These are phyloP conservation scores for Prunus davidiana DNA, from an alignment of 306 rosid species.

Conservation along the genomic window DNA sequence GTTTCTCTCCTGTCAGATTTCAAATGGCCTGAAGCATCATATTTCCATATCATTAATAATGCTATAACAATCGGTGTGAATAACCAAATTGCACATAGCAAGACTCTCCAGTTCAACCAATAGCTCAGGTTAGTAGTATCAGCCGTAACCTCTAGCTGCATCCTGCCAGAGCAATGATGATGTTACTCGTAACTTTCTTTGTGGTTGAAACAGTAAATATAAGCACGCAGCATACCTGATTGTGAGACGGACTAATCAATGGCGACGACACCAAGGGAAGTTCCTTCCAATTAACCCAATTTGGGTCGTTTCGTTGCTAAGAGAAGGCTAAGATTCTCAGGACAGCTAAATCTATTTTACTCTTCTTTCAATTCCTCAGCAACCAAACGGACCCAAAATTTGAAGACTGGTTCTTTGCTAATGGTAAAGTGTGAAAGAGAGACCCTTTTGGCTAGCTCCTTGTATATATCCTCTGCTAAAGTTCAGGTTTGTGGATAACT, in stretches of 20 bases:
- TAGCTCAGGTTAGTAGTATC: conserved; percentile 57
- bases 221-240: background rate
- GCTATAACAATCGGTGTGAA: conserved; percentile 43
- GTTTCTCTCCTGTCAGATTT: conserved; percentile 35
- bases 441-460: background rate
- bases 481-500: too few relatives aligned
- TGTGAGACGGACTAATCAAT: background rate
- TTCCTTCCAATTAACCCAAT: background rate
- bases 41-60: conserved; percentile 41
- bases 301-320: conserved; percentile 1
- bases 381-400: background rate
- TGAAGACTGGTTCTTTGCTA: background rate
- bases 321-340: background rate
- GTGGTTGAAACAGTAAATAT: background rate
- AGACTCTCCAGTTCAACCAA: conserved; percentile 79
- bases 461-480: background rate
- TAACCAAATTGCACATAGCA: conserved; percentile 52
- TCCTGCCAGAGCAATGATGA: conserved; percentile 38
- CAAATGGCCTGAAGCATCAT: conserved; percentile 31
- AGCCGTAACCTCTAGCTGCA: conserved; percentile 37
- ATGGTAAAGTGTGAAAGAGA: background rate
- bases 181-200: conserved; percentile 2
- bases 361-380: conserved; percentile 8
- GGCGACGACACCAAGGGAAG: background rate
- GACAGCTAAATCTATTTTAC: background rate